A percentile compares a stretch with the other conserved stretches of the same genome.
phyloP scores from a whole-genome alignment of 2,329 filamentous ascomycete species.

The Aspergillus sergii region DNA sequence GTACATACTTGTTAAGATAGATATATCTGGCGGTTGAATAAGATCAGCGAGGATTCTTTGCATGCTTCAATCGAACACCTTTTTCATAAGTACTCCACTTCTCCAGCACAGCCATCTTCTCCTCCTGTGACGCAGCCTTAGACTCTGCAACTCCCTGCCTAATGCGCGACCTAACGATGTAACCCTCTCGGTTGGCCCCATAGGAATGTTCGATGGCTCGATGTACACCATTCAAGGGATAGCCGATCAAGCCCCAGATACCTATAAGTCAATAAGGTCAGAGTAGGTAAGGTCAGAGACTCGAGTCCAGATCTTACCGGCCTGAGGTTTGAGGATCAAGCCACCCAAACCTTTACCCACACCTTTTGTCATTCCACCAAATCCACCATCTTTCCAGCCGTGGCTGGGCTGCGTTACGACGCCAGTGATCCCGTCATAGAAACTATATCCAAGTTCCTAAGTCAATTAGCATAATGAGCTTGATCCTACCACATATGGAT shows the following conservation, averaged over 20 bases:
- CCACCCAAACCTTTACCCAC: constrained; percentile 15
- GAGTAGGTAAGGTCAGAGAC: not conserved
- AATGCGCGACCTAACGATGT: constrained; percentile 14
- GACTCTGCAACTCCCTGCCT: constrained; percentile 13
- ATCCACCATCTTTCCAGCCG: constrained; percentile 11
- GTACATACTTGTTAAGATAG: not conserved
- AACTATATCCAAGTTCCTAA: constrained; percentile 15
- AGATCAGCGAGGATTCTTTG: not conserved
- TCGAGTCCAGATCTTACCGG: not conserved
- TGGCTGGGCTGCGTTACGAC: constrained; percentile 12
- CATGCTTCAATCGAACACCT: constrained; percentile 4
- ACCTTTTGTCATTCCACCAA: constrained; percentile 10
- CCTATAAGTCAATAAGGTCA: not conserved
- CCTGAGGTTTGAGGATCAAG: constrained; percentile 14
- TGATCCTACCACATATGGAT: not conserved
- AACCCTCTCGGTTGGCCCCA: constrained; percentile 9
- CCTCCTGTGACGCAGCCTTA: constrained; percentile 6
- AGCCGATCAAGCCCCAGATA: constrained; percentile 18
- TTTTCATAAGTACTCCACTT: constrained; percentile 6
- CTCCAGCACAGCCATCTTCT: constrained; percentile 9
- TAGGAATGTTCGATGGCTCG: constrained; percentile 14
- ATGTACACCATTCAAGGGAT: constrained; percentile 14
- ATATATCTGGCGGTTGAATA: not conserved
- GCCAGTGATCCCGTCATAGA: constrained; percentile 15
- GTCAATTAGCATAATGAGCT: not conserved